Evolutionary conservation across 1,139 yeast species (phyloP).

Genomic region (Eremothecium coryli): DNA sequence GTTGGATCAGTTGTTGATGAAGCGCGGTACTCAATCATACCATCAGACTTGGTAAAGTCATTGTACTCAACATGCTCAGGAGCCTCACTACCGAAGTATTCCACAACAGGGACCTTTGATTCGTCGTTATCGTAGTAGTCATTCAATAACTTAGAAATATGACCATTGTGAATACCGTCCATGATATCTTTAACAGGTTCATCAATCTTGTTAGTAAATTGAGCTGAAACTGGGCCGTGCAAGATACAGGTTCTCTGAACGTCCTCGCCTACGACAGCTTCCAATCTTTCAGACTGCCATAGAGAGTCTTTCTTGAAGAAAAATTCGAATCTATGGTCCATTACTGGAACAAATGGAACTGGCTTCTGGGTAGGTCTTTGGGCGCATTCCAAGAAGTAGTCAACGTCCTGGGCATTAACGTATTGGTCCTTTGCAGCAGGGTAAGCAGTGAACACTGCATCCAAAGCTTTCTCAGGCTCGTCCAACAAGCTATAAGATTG

Average conservation of each 20-base stretch:
- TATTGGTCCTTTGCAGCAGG: constrained; percentile 72
- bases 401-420: constrained; percentile 91
- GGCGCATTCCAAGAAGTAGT: constrained; percentile 79
- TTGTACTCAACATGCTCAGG: constrained; percentile 37
- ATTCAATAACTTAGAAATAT: constrained; percentile 56
- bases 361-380: constrained; percentile 87
- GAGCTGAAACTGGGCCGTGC: constrained; percentile 98
- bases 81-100: constrained; percentile 70
- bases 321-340: constrained; percentile 88
- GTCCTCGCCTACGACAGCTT: constrained; percentile 91
- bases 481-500: constrained; percentile 66
- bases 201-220: constrained; percentile 73
- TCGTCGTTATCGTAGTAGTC: constrained; percentile 66
- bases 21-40: constrained; percentile 39
- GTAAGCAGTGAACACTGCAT: constrained; percentile 54
- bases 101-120: constrained; percentile 72
- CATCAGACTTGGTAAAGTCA: constrained; percentile 27
- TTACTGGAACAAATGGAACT: constrained; percentile 92
- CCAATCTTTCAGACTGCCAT: constrained; percentile 98
- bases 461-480: constrained; percentile 53
- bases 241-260: constrained; percentile 97
- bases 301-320: constrained; percentile 97
- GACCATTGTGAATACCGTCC: constrained; percentile 86
- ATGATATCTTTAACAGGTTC: constrained; percentile 89
- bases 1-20: constrained; percentile 44